A percentile compares a stretch with the other conserved stretches of the same genome.
phyloP scores from a whole-genome alignment of 2,329 filamentous ascomycete species.

The Ascochyta lentis region DNA sequence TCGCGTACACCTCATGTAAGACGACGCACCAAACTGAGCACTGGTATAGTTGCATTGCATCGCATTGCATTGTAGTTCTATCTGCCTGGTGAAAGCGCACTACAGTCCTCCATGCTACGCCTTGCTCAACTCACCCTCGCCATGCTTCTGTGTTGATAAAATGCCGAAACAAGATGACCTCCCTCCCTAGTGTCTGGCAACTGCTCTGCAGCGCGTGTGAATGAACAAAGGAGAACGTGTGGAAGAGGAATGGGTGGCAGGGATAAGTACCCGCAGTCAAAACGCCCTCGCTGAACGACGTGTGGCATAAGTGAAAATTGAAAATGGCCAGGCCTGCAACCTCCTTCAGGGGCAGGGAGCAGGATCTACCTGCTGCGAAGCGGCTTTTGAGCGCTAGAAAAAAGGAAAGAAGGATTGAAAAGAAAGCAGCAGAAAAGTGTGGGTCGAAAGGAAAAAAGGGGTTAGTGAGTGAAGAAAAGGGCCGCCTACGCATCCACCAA shows the following conservation, averaged over 20 bases:
- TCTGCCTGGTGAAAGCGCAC: not conserved
- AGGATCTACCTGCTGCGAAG: slow-evolving; percentile 12
- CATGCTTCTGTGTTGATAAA: not conserved
- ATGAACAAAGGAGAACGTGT: slow-evolving; percentile 4
- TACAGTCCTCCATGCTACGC: not conserved
- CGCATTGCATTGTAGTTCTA: too few species aligned
- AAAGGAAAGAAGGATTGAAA: not conserved
- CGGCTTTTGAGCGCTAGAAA: not conserved
- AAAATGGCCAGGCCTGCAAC: not conserved
- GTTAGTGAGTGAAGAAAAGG: not conserved
- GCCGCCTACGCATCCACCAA: slow-evolving; percentile 40
- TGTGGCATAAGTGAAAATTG: not conserved
- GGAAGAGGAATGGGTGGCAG: too few species aligned
- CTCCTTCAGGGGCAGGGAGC: slow-evolving; percentile 1
- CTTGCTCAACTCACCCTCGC: not conserved
- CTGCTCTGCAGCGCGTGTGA: slow-evolving; percentile 13
- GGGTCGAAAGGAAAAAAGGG: not conserved
- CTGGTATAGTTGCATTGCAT: too few species aligned
- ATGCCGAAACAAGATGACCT: not conserved
- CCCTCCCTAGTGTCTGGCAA: not conserved
- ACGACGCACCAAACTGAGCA: too few species aligned
- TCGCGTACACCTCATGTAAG: too few species aligned
- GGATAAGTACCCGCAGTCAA: not conserved
- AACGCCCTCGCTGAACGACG: slow-evolving; percentile 5
- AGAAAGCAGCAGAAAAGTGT: not conserved